A percentile compares a stretch with the other conserved stretches of the same genome.
Evolutionary conservation across 257 asterid genomes (phyloP).

Genomic region (Voacanga thouarsii): DNA sequence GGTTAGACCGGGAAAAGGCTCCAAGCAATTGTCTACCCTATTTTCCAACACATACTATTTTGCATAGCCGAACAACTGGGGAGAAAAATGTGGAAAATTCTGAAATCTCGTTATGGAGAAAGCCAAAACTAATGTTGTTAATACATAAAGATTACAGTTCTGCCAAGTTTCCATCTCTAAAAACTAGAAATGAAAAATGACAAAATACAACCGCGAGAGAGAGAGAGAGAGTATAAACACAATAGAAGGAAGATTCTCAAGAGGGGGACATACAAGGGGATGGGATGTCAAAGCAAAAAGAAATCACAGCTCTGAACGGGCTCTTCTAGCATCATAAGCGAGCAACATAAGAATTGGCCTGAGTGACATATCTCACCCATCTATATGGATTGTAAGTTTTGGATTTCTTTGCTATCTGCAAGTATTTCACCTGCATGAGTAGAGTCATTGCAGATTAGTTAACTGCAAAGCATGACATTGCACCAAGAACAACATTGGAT

Average conservation of each 20-base stretch:
- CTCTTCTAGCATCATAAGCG: constrained; percentile 52
- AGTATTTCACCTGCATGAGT: constrained; percentile 76
- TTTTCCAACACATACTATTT: not conserved
- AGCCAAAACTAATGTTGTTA: not conserved
- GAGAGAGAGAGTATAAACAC: not conserved
- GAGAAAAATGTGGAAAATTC: not conserved
- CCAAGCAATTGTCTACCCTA: not conserved
- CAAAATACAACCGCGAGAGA: not conserved
- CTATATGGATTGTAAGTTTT: constrained; percentile 83
- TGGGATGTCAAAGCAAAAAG: not conserved
- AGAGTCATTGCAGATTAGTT: constrained; percentile 14
- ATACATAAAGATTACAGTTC: not conserved
- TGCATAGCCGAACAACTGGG: not conserved
- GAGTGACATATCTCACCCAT: constrained; percentile 98
- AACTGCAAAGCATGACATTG: not conserved
- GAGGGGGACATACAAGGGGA: not conserved
- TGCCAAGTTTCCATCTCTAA: not conserved
- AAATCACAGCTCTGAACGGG: not conserved
- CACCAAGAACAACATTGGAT: not conserved
- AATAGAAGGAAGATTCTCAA: not conserved
- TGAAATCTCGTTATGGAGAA: too few relatives aligned
- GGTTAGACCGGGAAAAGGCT: not conserved
- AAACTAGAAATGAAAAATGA: not conserved
- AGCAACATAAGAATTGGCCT: constrained; percentile 95
- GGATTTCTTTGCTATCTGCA: constrained; percentile 85